Conservation (phyloP, 495 filamentous ascomycete genomes). For the Penicillium diatomitis region DNA sequence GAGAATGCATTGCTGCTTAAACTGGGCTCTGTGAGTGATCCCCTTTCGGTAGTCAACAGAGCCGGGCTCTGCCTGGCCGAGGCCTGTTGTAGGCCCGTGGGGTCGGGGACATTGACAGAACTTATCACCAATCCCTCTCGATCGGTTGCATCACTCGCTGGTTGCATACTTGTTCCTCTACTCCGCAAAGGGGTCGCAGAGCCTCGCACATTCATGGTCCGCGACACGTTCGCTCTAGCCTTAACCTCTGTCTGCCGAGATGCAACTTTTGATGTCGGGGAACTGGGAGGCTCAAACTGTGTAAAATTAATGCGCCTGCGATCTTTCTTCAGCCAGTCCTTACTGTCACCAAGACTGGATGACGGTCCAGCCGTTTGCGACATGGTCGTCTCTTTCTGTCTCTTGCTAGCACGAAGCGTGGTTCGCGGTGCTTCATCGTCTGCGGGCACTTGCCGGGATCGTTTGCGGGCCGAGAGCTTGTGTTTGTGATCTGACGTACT, state of each 20-base stretch:
- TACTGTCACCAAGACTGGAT: slow-evolving; percentile 1
- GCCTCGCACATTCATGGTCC: neutral
- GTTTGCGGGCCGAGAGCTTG: neutral
- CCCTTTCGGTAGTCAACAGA: no score
- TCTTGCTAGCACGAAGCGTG: slow-evolving; percentile 1
- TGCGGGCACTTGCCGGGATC: neutral
- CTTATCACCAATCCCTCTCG: no score
- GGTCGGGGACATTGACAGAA: no score
- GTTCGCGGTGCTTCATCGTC: neutral
- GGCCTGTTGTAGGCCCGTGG: no score
- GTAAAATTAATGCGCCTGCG: slow-evolving; percentile 22
- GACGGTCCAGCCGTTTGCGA: neutral
- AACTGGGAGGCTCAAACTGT: slow-evolving; percentile 33
- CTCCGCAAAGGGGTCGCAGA: neutral
- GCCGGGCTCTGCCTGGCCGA: no score
- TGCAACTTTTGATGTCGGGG: slow-evolving; percentile 24
- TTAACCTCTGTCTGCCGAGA: slow-evolving; percentile 12
- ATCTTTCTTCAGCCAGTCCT: slow-evolving; percentile 35
- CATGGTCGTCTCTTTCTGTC: neutral
- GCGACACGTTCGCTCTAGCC: neutral
- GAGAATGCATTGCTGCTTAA: no score
- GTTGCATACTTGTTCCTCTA: neutral
- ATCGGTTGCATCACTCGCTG: neutral
- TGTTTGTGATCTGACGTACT: neutral
- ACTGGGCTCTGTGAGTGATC: no score